Evolutionary conservation across 352 stramenopile genomes (phyloP).

Genomic region (Phytophthora multivora): DNA sequence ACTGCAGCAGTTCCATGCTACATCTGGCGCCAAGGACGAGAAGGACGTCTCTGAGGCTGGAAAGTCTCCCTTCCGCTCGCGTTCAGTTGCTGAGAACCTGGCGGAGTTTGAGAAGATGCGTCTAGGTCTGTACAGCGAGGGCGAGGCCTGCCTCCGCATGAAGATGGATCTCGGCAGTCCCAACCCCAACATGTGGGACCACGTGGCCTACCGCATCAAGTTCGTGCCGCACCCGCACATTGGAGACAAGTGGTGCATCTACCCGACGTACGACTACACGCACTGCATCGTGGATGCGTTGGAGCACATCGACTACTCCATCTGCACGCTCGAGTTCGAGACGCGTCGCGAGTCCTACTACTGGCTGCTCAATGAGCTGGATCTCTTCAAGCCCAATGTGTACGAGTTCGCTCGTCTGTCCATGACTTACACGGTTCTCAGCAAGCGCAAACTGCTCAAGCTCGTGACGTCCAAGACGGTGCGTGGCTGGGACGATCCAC

Average conservation of each 20-base stretch:
- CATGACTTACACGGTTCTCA: conserved; percentile 98
- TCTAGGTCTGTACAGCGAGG: conserved; percentile 88
- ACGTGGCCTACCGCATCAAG: conserved; percentile 98
- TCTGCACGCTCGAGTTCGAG: conserved; percentile 99
- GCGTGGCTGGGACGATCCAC: conserved; percentile 94
- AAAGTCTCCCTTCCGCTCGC: conserved; percentile 92
- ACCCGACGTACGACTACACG: conserved; percentile 99
- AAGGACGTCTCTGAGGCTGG: conserved; percentile 57
- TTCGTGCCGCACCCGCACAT: conserved; percentile 97
- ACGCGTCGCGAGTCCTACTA: conserved; percentile 98
- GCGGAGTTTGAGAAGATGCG: conserved; percentile 98
- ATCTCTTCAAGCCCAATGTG: conserved; percentile 98
- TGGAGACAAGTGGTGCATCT: conserved; percentile 99
- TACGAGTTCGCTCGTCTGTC: conserved; percentile 97
- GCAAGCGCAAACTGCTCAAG: conserved; percentile 98
- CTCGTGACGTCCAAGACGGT: conserved; percentile 95
- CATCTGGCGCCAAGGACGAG: conserved; percentile 59
- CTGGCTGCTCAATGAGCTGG: conserved; percentile 97
- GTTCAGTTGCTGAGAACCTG: conserved; percentile 95
- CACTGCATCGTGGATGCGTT: conserved; percentile 98
- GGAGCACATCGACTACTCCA: conserved; percentile 99
- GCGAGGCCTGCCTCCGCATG: conserved; percentile 94
- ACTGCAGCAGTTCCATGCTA: conserved; percentile 78
- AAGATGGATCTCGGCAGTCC: conserved; percentile 98
- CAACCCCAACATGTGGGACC: conserved; percentile 99